Evolutionary conservation across 2,329 filamentous ascomycete genomes (phyloP).

Genomic region (Claviceps sp.): DNA sequence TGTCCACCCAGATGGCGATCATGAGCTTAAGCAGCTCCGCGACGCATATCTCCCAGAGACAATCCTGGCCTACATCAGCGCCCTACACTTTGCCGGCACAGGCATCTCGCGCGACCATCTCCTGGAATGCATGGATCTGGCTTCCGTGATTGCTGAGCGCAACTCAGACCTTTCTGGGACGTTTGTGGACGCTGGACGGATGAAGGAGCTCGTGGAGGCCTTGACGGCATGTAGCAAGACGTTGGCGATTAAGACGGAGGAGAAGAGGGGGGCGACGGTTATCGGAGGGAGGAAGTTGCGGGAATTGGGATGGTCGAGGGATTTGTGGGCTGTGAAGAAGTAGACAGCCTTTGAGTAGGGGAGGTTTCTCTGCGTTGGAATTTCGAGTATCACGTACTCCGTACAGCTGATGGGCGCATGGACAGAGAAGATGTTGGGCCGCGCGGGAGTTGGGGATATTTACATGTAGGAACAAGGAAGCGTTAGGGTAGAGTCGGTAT

Average conservation of each 20-base stretch:
- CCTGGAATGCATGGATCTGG: conserved; percentile 76
- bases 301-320: conserved; percentile 48
- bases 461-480: no score
- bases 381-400: no score
- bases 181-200: conserved; percentile 50
- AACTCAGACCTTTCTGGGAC: conserved; percentile 51
- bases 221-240: conserved; percentile 69
- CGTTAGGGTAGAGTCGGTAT: no score
- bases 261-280: conserved; percentile 35
- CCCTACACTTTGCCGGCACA: conserved; percentile 66
- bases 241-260: conserved; percentile 41
- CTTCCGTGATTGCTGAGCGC: conserved; percentile 59
- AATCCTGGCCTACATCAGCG: conserved; percentile 69
- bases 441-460: no score
- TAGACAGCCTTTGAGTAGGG: not conserved
- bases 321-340: conserved; percentile 44
- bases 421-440: no score
- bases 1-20: conserved; percentile 29
- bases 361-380: not conserved
- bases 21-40: conserved; percentile 52
- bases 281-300: conserved; percentile 45
- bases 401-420: no score
- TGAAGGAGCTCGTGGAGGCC: conserved; percentile 62
- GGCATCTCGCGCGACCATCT: conserved; percentile 62
- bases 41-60: conserved; percentile 74